These are phyloP conservation scores for Pyricularia sp. DNA, from an alignment of 2,329 filamentous ascomycete species.

Conservation along the genomic window DNA sequence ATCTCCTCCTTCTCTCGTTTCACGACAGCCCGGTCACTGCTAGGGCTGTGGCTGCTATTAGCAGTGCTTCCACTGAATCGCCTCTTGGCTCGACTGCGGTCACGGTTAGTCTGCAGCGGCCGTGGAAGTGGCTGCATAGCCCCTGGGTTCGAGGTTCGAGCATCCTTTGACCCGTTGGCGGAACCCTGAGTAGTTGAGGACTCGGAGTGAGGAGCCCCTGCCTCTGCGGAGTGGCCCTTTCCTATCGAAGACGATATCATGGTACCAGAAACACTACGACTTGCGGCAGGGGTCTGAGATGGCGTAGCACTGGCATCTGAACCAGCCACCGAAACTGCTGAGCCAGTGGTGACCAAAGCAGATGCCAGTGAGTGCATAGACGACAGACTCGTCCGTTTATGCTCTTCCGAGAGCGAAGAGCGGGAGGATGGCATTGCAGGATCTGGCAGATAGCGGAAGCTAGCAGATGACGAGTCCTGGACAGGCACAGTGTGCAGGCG, in stretches of 20 bases:
- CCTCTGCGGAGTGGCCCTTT: slow-evolving; percentile 29
- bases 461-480: background rate
- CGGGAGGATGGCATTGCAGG: slow-evolving; percentile 30
- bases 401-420: slow-evolving; percentile 42
- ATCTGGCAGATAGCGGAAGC: slow-evolving; percentile 33
- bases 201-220: background rate
- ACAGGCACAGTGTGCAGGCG: slow-evolving; percentile 19
- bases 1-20: slow-evolving; percentile 54
- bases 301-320: slow-evolving; percentile 32
- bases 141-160: slow-evolving; percentile 20
- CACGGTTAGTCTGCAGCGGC: slow-evolving; percentile 16
- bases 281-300: slow-evolving; percentile 14
- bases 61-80: slow-evolving; percentile 74
- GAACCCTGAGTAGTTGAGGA: background rate
- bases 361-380: slow-evolving; percentile 64
- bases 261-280: slow-evolving; percentile 34
- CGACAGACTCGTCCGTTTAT: slow-evolving; percentile 62
- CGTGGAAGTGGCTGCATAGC: slow-evolving; percentile 8
- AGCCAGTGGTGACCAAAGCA: slow-evolving; percentile 41
- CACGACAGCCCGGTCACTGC: slow-evolving; percentile 53
- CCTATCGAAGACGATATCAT: slow-evolving; percentile 35
- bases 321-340: slow-evolving; percentile 41
- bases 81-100: slow-evolving; percentile 61
- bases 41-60: slow-evolving; percentile 73
- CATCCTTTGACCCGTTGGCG: background rate